Evolutionary conservation across 2,329 filamentous ascomycete genomes (phyloP).

Genomic region (Xylariaceae sp.): DNA sequence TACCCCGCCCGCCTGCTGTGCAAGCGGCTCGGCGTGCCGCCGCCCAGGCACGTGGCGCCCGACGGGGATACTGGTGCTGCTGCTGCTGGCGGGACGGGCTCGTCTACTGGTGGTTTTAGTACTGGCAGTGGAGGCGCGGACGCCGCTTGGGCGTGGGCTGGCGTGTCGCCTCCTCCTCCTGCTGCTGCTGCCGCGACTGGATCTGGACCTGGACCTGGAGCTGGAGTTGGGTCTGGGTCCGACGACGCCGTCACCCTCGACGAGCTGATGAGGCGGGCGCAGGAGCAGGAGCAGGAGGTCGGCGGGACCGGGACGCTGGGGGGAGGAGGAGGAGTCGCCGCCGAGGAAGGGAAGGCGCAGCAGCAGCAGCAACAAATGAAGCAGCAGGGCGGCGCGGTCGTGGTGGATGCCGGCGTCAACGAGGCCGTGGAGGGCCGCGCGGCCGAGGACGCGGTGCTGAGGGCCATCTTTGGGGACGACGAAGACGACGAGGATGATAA

Average conservation of each 20-base stretch:
- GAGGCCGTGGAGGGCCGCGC: slow-evolving; percentile 67
- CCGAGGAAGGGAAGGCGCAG: slow-evolving; percentile 2
- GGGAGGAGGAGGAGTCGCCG: background rate
- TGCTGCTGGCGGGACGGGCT: slow-evolving; percentile 15
- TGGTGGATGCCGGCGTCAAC: slow-evolving; percentile 67
- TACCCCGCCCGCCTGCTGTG: slow-evolving; percentile 80
- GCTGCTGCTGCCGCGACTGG: background rate
- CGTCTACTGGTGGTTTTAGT: slow-evolving; percentile 3
- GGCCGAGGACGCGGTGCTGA: slow-evolving; percentile 76
- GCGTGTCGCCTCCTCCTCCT: too few relatives aligned
- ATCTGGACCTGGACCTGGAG: slow-evolving; percentile 1
- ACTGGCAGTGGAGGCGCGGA: slow-evolving; percentile 4
- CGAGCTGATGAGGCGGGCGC: slow-evolving; percentile 22
- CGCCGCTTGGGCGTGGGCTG: too few relatives aligned
- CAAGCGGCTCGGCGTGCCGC: slow-evolving; percentile 85
- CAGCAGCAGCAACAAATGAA: background rate
- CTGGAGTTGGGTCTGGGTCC: background rate
- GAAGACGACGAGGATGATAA: slow-evolving; percentile 46
- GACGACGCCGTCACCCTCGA: slow-evolving; percentile 24
- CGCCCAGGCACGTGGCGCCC: slow-evolving; percentile 59
- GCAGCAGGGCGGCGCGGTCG: slow-evolving; percentile 15
- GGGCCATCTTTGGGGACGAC: slow-evolving; percentile 87
- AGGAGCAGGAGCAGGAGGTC: slow-evolving; percentile 5
- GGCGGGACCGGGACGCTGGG: background rate
- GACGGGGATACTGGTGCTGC: slow-evolving; percentile 33